Evolutionary conservation across 2,329 filamentous ascomycete species (phyloP).

Genomic region (Juglanconis oblonga): DNA sequence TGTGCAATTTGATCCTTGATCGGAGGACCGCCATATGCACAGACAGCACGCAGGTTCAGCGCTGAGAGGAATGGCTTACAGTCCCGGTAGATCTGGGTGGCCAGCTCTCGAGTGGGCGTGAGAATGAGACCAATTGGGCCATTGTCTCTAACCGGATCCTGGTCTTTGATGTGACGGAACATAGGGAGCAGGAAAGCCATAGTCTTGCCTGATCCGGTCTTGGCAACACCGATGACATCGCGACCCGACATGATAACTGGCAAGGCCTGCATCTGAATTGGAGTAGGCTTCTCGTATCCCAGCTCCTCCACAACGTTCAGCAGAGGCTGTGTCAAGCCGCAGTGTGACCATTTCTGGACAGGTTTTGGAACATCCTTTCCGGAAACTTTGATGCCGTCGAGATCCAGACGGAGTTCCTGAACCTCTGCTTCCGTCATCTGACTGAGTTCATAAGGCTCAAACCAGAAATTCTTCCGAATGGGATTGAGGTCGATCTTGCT

Average conservation of each 20-base stretch:
- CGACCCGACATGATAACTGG: constrained; percentile 94
- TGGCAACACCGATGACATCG: constrained; percentile 93
- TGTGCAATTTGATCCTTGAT: constrained; percentile 98
- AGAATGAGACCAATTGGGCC: constrained; percentile 87
- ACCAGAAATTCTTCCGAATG: constrained; percentile 93
- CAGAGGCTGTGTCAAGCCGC: constrained; percentile 82
- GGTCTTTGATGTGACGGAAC: constrained; percentile 97
- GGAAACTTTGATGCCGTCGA: constrained; percentile 93
- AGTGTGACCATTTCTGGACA: constrained; percentile 95
- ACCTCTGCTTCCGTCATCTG: constrained; percentile 84
- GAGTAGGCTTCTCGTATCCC: constrained; percentile 83
- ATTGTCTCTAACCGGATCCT: constrained; percentile 77
- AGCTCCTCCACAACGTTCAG: constrained; percentile 79
- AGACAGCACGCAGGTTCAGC: constrained; percentile 80
- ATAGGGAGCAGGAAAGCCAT: constrained; percentile 93
- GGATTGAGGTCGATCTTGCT: constrained; percentile 79
- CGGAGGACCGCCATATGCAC: constrained; percentile 90
- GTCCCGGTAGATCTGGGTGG: constrained; percentile 89
- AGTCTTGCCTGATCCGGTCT: constrained; percentile 97
- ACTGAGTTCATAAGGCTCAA: constrained; percentile 79
- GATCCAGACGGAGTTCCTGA: constrained; percentile 74
- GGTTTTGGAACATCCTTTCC: constrained; percentile 88
- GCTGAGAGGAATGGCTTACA: constrained; percentile 92
- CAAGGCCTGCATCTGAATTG: constrained; percentile 93
- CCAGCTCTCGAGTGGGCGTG: constrained; percentile 91